Base-by-base conservation (phyloP, 2,329 filamentous ascomycete species). In the Geoglossum cookeanum region DNA sequence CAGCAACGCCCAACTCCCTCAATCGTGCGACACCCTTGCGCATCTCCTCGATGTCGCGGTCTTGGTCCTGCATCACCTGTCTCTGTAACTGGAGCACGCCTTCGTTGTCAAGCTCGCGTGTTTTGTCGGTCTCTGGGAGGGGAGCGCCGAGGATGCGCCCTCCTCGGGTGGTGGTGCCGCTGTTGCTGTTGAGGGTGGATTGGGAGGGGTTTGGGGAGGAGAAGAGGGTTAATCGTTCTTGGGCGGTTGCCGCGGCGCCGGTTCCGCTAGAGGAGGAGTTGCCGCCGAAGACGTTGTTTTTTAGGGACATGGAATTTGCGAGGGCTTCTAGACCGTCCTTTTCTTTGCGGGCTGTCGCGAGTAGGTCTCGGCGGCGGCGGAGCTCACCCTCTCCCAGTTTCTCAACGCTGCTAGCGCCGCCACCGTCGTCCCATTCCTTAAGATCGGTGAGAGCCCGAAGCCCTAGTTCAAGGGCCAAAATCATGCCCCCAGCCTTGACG, bases 1-100 rank as follows among this genome's bases (percentile, higher is more conserved):
- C 90, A 58, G 81, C 77, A 52, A 87, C 72, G 0, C 86, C 86
- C 78, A 91, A 86, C 69, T 89, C 83, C 65, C 79, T 83, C 72
- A 91, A 84, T 59, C 84, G 73, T 53, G 81, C 73, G 52, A 91
- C 82, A 53, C 87, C 82, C 61, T 79, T 80, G 1, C 78, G 76
- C 57, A 92, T 70, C 62, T 80, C 75, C 17, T 84, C 77, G 2
- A 92, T 77, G 63, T 86, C 83, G 63, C 82, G 68, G 62, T 92
- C 87, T 65, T 94, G 87, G 61, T 85, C 80, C 56, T 75, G 66
- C 75, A 91, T 87, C 67, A 87, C 79, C 64, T 85, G 77, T 63
- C 80, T 75, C 68, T 92, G 87, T 60, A 92, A 69, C 67, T 85
- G 78, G 60, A 90, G 64, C 17, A 92, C 81, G 0, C 85, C 86